Evolutionary conservation across 768 basidiomycete species (phyloP), one percentile per base, ranked within the genome.

Genomic region (Mycena latifolia): DNA sequence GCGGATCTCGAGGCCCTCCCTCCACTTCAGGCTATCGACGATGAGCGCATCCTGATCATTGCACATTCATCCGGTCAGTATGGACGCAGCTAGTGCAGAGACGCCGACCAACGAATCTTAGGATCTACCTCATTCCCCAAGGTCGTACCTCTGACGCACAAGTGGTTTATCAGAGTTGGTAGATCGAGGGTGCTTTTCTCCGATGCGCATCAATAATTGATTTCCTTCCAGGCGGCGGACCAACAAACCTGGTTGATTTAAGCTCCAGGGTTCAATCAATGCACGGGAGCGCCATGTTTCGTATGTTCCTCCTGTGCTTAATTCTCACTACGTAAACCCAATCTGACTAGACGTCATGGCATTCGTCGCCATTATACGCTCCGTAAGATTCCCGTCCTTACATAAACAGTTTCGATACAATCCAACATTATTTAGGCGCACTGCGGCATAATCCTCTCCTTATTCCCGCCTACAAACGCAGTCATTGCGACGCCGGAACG

Each of bases 111-210:
- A 33, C 31, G 11, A 33, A 6, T 33, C 6, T 33, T 27, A 60
- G 58, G 58, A 51, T 60, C 58, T 39, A 60, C 58, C 20, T 61
- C 60, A 8, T 61, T 61, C 31, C 60, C 51, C 39, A 61, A 61
- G 51, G 17, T 61, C 41, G 27, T 53, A 33, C 60, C 60, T 14
- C 28, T 61, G 29, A 53, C 60, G 4, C 60, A 61, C 14, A 61
- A 35, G 11, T 53, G n/a, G n/a, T 25, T 28, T 48, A 20, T 11
- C 51, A 61, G 10, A 61, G 11, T 39, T n/a, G 3, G 10, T 15
- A 28, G 51, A 53, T 2, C 39, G 22, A 20, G 51, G 43, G 46
- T 35, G 22, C 11, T 11, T 33, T 11, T 5, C 6, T 33, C 31
- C 31, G 5, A 33, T 33, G 31, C n/a, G 31, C 6, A 33, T 33